Evolutionary conservation across 2,329 filamentous ascomycete genomes (phyloP).

Genomic region (Chaetomiaceae sp.): DNA sequence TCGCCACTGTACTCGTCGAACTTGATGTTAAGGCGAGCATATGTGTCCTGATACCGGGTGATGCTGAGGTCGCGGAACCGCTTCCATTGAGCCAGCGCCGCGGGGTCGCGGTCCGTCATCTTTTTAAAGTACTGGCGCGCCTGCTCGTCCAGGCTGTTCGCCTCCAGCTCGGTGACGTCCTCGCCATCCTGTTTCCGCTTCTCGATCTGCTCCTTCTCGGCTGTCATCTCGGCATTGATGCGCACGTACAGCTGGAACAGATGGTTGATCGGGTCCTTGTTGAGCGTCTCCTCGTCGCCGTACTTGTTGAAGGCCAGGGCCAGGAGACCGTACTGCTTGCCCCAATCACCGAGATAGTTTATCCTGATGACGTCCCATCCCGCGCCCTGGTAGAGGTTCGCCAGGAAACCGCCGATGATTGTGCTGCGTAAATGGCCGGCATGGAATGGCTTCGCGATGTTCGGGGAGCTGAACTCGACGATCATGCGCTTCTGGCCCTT

Average conservation of each 20-base stretch:
- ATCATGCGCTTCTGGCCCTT: slow-evolving; percentile 63
- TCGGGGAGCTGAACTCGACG: slow-evolving; percentile 80
- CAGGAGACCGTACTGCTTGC: slow-evolving; percentile 70
- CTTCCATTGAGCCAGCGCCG: slow-evolving; percentile 59
- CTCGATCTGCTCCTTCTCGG: slow-evolving; percentile 64
- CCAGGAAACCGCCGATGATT: slow-evolving; percentile 73
- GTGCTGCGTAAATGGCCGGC: slow-evolving; percentile 73
- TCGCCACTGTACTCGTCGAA: slow-evolving; percentile 74
- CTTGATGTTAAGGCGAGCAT: slow-evolving; percentile 64
- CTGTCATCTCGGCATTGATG: slow-evolving; percentile 64
- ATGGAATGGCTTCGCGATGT: slow-evolving; percentile 82
- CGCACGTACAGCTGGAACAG: slow-evolving; percentile 77
- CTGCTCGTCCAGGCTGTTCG: slow-evolving; percentile 64
- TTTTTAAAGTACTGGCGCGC: slow-evolving; percentile 68
- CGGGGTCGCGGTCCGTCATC: slow-evolving; percentile 64
- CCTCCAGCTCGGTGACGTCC: slow-evolving; percentile 46
- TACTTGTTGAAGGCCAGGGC: slow-evolving; percentile 72
- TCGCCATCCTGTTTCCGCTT: slow-evolving; percentile 50
- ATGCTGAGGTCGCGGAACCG: slow-evolving; percentile 65
- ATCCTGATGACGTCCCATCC: slow-evolving; percentile 71
- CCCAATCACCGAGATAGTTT: slow-evolving; percentile 80
- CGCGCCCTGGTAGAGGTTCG: slow-evolving; percentile 65
- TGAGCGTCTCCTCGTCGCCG: slow-evolving; percentile 66
- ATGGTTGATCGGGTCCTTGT: slow-evolving; percentile 73
- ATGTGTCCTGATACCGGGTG: slow-evolving; percentile 61